Percentiles rank a stretch among this genome's conserved stretches.
Evolutionary conservation across 257 asterid genomes (phyloP).

Genomic region (Jacaranda copaia): DNA sequence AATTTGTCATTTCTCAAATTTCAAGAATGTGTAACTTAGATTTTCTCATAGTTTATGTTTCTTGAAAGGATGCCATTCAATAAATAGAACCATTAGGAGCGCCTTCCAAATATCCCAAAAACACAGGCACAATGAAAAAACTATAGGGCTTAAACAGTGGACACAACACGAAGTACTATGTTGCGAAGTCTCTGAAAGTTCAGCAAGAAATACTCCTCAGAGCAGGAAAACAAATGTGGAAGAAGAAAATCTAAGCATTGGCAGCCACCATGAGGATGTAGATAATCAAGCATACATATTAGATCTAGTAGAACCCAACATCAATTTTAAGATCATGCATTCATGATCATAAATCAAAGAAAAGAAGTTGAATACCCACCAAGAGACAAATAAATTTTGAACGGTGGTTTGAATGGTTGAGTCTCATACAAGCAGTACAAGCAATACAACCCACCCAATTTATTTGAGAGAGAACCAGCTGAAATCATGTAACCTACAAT

Average conservation of each 20-base stretch:
- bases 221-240: conserved; percentile 1
- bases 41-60: neutral
- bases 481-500: conserved; percentile 69
- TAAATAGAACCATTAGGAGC: neutral
- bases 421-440: conserved; percentile 76
- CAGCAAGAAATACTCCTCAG: conserved; percentile 1
- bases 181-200: conserved; percentile 15
- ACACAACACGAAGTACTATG: neutral
- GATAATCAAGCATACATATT: neutral
- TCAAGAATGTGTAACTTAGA: neutral
- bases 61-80: neutral
- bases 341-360: conserved; percentile 16
- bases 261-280: conserved; percentile 5
- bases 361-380: conserved; percentile 46
- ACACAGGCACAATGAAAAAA: conserved; percentile 1
- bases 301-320: conserved; percentile 29
- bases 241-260: conserved; percentile 4
- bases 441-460: conserved; percentile 89
- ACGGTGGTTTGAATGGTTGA: conserved; percentile 85
- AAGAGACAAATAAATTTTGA: conserved; percentile 74
- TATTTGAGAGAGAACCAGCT: conserved; percentile 55
- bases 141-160: neutral
- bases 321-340: conserved; percentile 12
- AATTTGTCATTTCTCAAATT: neutral
- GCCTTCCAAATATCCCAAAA: neutral